Base-by-base conservation (phyloP, 2,329 filamentous ascomycete species). In the Ophiostoma fasciatum region DNA sequence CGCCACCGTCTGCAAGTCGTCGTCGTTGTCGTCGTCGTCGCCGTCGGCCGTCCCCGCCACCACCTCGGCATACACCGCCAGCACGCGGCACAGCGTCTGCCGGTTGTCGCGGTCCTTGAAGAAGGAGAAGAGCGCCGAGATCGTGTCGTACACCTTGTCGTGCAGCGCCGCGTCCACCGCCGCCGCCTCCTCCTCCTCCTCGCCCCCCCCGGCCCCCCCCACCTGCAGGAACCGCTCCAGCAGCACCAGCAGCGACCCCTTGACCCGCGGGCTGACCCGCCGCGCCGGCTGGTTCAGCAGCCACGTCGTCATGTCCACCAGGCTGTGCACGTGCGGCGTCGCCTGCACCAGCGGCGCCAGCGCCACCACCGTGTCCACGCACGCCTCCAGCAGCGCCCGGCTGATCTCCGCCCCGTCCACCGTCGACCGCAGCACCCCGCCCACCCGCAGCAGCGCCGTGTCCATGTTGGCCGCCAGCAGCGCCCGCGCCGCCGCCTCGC, bases 61-160 rank as follows among this genome's bases (percentile, higher is more conserved):
- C 71, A 66, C 59, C 1, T 21, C 31, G 1, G 82, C 74, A 41
- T 94, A 75, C 14, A 78, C 77, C 12, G 66, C 56, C 7, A 96
- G 59, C 4, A 93, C 78, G 30, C 75, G 66, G 13, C 80, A 81
- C 20, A 96, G 60, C 1, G 82, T 66, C 42, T 76, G 66, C 37
- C 90, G 71, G 50, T 84, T 92, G 29, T 72, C 61, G 29, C 76
- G 70, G 53, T 96, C 87, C 47, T 77, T 82, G 61, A 96, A 88
- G 52, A 87, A 94, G 37, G 83, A 82, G 51, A 94, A 96, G 23
- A 96, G 68, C 0, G 82, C 77, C 4, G 82, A 78, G 9, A 90
- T 59, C 0, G 82, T 82, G 31, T 73, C 64, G 51, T 81, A 93
- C 1, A 92, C 71, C 25, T 70, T 66, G 30, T 67, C 59, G 33